Base-by-base conservation (phyloP, 495 filamentous ascomycete species). In the Hyaloscypha hepaticicola region DNA sequence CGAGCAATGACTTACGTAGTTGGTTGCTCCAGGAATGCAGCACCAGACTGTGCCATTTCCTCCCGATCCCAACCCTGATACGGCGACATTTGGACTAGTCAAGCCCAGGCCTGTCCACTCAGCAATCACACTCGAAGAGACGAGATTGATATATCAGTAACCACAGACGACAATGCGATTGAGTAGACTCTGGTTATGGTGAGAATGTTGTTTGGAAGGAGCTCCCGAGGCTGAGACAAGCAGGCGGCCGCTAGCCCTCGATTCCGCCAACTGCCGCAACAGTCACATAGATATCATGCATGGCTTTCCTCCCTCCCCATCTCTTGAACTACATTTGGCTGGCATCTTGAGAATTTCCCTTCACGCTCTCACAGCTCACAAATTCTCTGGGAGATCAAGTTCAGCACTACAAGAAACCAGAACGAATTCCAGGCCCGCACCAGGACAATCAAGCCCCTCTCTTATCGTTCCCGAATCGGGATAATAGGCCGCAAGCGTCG, bases 1-100 rank as follows among this genome's bases (percentile, higher is more conserved):
- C 14, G 38, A 4, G 19, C 25, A 26, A 27, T 1, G 11, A 29
- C 52, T 55, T 25, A 19, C 25, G 28, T 55, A 7, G 52, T 29
- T 27, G 52, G 27, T 55, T 0, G 14, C 11, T 14, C 25, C 16
- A 55, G 28, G 24, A 28, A 26, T 26, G 21, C 24, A 16, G 33
- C 22, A 3, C 27, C 57, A 12, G 7, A 21, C 56, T 33, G 28
- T 21, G 2, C 9, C 56, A 45, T 38, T 21, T 58, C 58, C 45
- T 29, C 58, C 27, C 34, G 12, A 60, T 60, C n/a, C 58, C 58
- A 50, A 8, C 34, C 58, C 28, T 29, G 24, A 22, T 33, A 61
- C 25, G 1, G 11, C 25, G 41, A 41, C 58, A 61, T 61, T 21
- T 38, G 25, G n/a, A 9, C 8, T 16, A 4, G 7, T 45, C 38